phyloP scores from a whole-genome alignment of 768 basidiomycete species.

The Psilocybe subaeruginosa region DNA sequence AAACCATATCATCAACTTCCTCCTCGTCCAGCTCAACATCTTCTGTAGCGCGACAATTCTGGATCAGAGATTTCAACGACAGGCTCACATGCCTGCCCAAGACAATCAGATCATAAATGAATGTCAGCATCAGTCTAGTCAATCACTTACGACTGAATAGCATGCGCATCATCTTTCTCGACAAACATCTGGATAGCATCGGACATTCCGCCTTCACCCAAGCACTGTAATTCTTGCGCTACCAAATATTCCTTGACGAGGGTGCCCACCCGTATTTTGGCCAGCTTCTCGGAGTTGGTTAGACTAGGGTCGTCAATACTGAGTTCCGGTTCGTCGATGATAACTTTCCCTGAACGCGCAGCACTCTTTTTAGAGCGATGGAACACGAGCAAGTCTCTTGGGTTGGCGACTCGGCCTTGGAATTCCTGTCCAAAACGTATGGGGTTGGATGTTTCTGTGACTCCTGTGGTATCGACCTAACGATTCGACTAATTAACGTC shows the following conservation, averaged over 20 bases:
- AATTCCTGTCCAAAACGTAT: slow-evolving; percentile 97
- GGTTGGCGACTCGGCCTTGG: slow-evolving; percentile 88
- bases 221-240: slow-evolving; percentile 90
- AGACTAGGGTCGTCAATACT: slow-evolving; percentile 79
- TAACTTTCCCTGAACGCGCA: slow-evolving; percentile 56
- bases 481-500: background rate
- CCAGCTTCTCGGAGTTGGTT: slow-evolving; percentile 70
- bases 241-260: slow-evolving; percentile 91
- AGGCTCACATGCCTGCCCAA: slow-evolving; percentile 62
- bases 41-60: slow-evolving; percentile 65
- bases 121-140: background rate
- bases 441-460: slow-evolving; percentile 92
- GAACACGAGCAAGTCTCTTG: slow-evolving; percentile 90
- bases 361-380: slow-evolving; percentile 76
- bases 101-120: slow-evolving; percentile 3
- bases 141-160: slow-evolving; percentile 78
- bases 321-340: slow-evolving; percentile 76
- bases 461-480: slow-evolving; percentile 89
- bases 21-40: slow-evolving; percentile 64
- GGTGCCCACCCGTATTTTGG: slow-evolving; percentile 82
- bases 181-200: slow-evolving; percentile 96
- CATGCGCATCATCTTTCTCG: slow-evolving; percentile 95
- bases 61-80: slow-evolving; percentile 64
- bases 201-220: slow-evolving; percentile 89
- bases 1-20: slow-evolving; percentile 72